phyloP scores from a whole-genome alignment of 2,329 filamentous ascomycete species.

The Pseudogymnoascus sp. region DNA sequence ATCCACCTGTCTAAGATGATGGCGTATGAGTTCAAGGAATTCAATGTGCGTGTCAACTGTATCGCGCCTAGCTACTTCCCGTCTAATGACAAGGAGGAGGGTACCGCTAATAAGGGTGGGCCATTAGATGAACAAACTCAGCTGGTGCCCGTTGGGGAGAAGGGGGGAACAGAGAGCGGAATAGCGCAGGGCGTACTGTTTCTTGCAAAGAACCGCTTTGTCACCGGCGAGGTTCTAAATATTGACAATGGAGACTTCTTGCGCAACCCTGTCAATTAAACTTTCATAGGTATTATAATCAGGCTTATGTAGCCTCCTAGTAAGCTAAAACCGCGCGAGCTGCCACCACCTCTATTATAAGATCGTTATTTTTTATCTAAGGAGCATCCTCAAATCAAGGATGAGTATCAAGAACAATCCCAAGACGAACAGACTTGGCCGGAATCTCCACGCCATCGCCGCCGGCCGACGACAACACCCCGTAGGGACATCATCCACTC shows the following conservation, averaged over 20 bases:
- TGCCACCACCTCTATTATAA: too few relatives aligned
- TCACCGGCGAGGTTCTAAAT: conserved; percentile 33
- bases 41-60: conserved; percentile 47
- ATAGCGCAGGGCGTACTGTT: conserved; percentile 51
- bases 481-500: too few relatives aligned
- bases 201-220: conserved; percentile 35
- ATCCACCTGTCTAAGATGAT: conserved; percentile 49
- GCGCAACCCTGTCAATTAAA: not conserved
- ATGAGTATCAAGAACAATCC: too few relatives aligned
- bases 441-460: too few relatives aligned
- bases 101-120: conserved; percentile 35
- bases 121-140: not conserved
- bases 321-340: too few relatives aligned
- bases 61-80: conserved; percentile 51
- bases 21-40: conserved; percentile 42
- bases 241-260: conserved; percentile 40
- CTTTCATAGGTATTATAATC: not conserved
- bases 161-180: conserved; percentile 49
- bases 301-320: too few relatives aligned
- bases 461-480: too few relatives aligned
- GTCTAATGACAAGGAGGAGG: conserved; percentile 43
- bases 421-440: too few relatives aligned
- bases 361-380: too few relatives aligned
- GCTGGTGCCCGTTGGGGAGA: conserved; percentile 30
- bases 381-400: too few relatives aligned